Conservation (phyloP, 2,329 filamentous ascomycete species). For the Fusarium vanettenii region DNA sequence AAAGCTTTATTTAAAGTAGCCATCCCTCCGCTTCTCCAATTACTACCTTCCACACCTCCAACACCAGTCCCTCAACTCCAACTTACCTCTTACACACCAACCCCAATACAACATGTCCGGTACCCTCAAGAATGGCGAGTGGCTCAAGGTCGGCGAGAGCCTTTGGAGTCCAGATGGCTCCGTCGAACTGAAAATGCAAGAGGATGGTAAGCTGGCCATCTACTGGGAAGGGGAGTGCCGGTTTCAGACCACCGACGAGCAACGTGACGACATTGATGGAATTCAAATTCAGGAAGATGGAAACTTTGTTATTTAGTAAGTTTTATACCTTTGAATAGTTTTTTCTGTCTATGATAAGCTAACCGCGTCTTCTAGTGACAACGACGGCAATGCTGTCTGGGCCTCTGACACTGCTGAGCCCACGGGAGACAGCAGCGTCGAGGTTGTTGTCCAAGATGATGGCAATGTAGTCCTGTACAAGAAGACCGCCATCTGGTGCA, state of each 20-base stretch:
- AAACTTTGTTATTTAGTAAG: background rate
- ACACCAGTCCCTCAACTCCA: background rate
- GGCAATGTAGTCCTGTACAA: background rate
- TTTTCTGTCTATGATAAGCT: background rate
- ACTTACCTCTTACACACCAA: background rate
- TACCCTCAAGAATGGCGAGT: slow-evolving; percentile 14
- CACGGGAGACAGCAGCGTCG: background rate
- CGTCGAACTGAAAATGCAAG: slow-evolving; percentile 14
- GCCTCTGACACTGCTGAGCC: background rate
- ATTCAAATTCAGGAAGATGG: background rate
- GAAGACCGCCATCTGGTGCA: background rate
- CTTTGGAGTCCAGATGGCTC: slow-evolving; percentile 1
- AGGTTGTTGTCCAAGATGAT: background rate
- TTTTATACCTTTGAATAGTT: background rate
- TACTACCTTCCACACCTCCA: background rate
- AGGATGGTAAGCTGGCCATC: slow-evolving; percentile 13
- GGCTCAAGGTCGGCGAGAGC: slow-evolving; percentile 17
- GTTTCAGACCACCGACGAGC: slow-evolving; percentile 1
- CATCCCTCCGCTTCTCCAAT: background rate
- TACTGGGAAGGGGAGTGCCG: slow-evolving; percentile 4
- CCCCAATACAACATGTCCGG: slow-evolving; percentile 39
- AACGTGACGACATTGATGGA: background rate
- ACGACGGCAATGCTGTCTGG: background rate
- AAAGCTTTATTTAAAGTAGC: background rate
- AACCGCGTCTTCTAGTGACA: background rate